Evolutionary conservation across 805 yeast genomes (phyloP), one percentile per base, ranked within the genome.

Genomic region (Pichia exigua): DNA sequence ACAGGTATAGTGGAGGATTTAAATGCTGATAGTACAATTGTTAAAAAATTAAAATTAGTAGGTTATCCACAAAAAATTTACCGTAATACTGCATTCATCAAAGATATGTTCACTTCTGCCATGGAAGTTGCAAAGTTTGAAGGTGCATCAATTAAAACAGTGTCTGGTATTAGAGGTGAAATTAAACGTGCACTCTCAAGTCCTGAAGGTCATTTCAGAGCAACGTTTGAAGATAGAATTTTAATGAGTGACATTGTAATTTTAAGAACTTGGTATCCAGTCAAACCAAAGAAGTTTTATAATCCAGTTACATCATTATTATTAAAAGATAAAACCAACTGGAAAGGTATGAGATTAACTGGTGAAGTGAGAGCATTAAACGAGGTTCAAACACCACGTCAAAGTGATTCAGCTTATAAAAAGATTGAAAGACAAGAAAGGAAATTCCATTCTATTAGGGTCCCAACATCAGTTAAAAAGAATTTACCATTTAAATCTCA

Each of bases 51-150:
- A 71, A 94, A 94, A 68, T 77, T 94, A 51, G 96, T 94, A 41
- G 99, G 99, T 47, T 79, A 89, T 66, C 98, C 99, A 21, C 81
- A 85, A 68, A 91, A 94, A 74, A 81, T 94, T 46, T 92, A 85
- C 81, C 84, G 89, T 64, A 94, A 94, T 70, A 94, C 99, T 5
- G 99, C 99, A 1, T 94, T 95, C 66, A 85, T 94, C 64, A 92
- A 89, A 70, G 97, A 92, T 63, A 94, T 94, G 99, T 94, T 94
- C 67, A 75, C 85, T 27, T 83, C 94, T 54, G 79, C 95, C 0
- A 75, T 94, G 69, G 99, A 94, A 71, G 96, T 92, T 52, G 98
- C 98, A 41, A 87, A 90, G 66, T 94, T 94, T 64, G 99, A 94
- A 72, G 99, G 99, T 53, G 99, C 99, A 0, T 84, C 90, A 45